phyloP scores from a whole-genome alignment of 768 basidiomycete genomes.

The Neoboletus subvelutipes region DNA sequence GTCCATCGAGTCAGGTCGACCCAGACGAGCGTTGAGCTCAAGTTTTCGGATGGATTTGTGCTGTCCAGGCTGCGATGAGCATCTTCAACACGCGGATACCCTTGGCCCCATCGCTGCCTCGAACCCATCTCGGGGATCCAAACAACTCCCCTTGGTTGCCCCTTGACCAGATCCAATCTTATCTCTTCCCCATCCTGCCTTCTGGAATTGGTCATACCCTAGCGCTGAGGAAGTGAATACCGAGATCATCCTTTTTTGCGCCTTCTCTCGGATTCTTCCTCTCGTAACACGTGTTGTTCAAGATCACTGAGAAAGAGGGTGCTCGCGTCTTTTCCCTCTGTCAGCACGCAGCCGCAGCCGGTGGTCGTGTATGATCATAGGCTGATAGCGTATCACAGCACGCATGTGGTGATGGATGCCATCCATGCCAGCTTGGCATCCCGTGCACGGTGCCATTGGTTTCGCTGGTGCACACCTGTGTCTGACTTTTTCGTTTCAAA shows the following conservation, averaged over 20 bases:
- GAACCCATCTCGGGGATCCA: not conserved
- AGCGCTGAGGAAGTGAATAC: slow-evolving; percentile 3
- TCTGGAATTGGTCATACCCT: slow-evolving; percentile 20
- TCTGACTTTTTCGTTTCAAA: not conserved
- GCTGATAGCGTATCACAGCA: slow-evolving; percentile 5
- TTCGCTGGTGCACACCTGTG: not conserved
- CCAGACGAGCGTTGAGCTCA: not conserved
- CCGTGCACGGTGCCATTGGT: not conserved
- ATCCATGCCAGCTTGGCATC: not conserved
- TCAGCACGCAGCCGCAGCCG: slow-evolving; percentile 10
- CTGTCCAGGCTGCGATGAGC: not conserved
- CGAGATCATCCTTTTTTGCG: slow-evolving; percentile 13
- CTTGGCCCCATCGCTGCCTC: slow-evolving; percentile 17
- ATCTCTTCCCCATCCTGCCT: slow-evolving; percentile 13
- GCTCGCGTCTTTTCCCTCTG: not conserved
- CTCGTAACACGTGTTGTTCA: slow-evolving; percentile 23
- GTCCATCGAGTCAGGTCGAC: not conserved
- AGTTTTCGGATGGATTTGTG: not conserved
- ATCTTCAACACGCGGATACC: slow-evolving; percentile 9
- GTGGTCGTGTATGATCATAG: not conserved
- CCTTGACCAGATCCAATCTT: slow-evolving; percentile 29
- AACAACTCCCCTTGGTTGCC: too few species aligned
- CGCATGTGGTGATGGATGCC: slow-evolving; percentile 9
- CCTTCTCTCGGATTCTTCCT: slow-evolving; percentile 7
- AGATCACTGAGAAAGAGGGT: slow-evolving; percentile 21